Evolutionary conservation across 148 eudicot genomes (phyloP).

Genomic region (Rheum nobile): DNA sequence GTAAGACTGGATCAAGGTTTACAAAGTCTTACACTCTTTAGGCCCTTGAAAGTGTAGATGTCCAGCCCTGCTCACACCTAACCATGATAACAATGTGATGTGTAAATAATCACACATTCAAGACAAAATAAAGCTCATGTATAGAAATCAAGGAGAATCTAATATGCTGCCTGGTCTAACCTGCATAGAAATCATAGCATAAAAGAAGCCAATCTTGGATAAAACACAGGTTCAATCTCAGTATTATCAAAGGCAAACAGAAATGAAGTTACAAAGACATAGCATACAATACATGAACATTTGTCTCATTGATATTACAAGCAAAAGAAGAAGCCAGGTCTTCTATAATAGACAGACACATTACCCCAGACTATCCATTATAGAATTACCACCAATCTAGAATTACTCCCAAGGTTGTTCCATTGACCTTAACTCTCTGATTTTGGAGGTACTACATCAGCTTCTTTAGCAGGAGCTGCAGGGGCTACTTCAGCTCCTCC

Average conservation of each 20-base stretch:
- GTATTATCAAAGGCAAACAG: not conserved
- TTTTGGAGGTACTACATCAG: not conserved
- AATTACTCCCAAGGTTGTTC: too few relatives aligned
- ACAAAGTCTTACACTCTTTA: too few relatives aligned
- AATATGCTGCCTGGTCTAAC: too few relatives aligned
- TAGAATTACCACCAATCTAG: not conserved
- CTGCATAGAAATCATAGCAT: not conserved
- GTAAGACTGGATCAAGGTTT: too few relatives aligned
- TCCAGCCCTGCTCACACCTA: too few relatives aligned
- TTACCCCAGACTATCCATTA: not conserved
- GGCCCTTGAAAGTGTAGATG: too few relatives aligned
- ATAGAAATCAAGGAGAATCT: too few relatives aligned
- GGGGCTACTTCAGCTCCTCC: constrained; percentile 17
- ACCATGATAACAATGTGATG: too few relatives aligned
- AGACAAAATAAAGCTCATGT: too few relatives aligned
- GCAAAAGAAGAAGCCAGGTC: not conserved
- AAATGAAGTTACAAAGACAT: not conserved
- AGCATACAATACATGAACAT: not conserved
- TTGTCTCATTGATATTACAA: not conserved
- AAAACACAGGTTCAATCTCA: not conserved
- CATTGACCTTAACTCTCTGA: not conserved
- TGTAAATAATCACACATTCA: too few relatives aligned
- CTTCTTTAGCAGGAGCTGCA: constrained; percentile 5
- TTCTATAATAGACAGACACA: not conserved
- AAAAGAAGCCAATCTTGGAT: too few relatives aligned